Evolutionary conservation across 129 eudicot species (phyloP).

Genomic region (Scalesia atractyloides): DNA sequence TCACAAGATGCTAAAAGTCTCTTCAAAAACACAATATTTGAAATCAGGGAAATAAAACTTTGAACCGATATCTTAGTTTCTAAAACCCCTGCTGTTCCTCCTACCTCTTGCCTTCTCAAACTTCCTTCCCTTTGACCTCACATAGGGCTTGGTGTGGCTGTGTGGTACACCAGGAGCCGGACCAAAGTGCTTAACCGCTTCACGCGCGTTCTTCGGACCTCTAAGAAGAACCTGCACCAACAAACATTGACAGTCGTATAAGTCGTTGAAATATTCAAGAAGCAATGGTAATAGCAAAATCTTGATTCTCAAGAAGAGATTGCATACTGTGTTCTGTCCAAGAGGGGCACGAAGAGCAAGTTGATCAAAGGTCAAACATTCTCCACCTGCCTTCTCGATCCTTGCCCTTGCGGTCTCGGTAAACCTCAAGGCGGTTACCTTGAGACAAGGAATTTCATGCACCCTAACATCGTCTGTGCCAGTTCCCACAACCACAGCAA

Average conservation of each 20-base stretch:
- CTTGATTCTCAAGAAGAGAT: background rate
- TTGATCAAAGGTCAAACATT: slow-evolving; percentile 43
- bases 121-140: slow-evolving; percentile 67
- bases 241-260: too few relatives aligned
- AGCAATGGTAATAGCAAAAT: background rate
- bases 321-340: slow-evolving; percentile 14
- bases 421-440: slow-evolving; percentile 45
- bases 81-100: slow-evolving; percentile 38
- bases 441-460: slow-evolving; percentile 33
- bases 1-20: background rate
- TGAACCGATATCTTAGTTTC: background rate
- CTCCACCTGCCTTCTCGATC: slow-evolving; percentile 49
- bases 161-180: slow-evolving; percentile 77
- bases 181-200: slow-evolving; percentile 50
- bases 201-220: slow-evolving; percentile 5
- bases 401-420: slow-evolving; percentile 43
- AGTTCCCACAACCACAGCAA: slow-evolving; percentile 33
- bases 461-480: slow-evolving; percentile 38
- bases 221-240: slow-evolving; percentile 11
- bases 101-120: slow-evolving; percentile 66
- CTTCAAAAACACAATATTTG: background rate
- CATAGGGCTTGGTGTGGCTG: slow-evolving; percentile 73
- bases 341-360: slow-evolving; percentile 29
- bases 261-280: background rate
- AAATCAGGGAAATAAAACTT: background rate